Conservation (phyloP, 208 protist species). For the Angomonas ambiguus region DNA sequence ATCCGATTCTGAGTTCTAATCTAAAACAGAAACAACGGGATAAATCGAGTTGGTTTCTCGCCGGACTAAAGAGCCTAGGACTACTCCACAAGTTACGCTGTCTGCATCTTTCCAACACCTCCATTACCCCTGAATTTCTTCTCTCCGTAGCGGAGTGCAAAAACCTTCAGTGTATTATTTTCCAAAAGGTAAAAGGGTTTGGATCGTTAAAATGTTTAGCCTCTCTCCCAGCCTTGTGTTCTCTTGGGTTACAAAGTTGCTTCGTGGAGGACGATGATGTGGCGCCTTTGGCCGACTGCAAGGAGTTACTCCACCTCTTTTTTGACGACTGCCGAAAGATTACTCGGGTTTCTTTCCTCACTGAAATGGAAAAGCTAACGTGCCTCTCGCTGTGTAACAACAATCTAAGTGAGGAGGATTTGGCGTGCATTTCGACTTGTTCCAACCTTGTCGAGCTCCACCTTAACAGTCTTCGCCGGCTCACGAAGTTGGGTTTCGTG, state of each 20-base stretch:
- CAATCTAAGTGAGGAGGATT: constrained; percentile 28
- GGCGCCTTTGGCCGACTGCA: constrained; percentile 30
- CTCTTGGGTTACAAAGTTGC: constrained; percentile 40
- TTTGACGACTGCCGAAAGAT: constrained; percentile 73
- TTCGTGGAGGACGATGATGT: constrained; percentile 57
- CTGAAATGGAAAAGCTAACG: neutral
- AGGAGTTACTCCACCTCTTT: constrained; percentile 36
- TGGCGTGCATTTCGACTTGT: constrained; percentile 37
- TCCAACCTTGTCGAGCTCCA: constrained; percentile 49
- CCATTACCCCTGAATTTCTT: constrained; percentile 49
- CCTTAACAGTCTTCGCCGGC: constrained; percentile 43
- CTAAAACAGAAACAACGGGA: neutral
- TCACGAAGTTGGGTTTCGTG: constrained; percentile 38
- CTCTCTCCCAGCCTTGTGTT: constrained; percentile 30
- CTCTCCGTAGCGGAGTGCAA: constrained; percentile 36
- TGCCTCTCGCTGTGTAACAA: neutral
- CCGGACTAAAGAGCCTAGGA: constrained; percentile 49
- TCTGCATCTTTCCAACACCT: constrained; percentile 52
- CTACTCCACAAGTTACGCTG: constrained; percentile 49
- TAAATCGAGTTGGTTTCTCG: constrained; percentile 58
- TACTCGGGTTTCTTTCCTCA: constrained; percentile 45
- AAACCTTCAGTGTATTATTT: constrained; percentile 51
- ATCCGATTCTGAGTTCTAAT: constrained; percentile 54
- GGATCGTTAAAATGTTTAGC: constrained; percentile 49
- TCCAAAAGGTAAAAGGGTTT: constrained; percentile 55